Evolutionary conservation across 164 flowering plant genomes (phyloP), one percentile per base, ranked within the genome.

Genomic region (Berberis thunbergii): DNA sequence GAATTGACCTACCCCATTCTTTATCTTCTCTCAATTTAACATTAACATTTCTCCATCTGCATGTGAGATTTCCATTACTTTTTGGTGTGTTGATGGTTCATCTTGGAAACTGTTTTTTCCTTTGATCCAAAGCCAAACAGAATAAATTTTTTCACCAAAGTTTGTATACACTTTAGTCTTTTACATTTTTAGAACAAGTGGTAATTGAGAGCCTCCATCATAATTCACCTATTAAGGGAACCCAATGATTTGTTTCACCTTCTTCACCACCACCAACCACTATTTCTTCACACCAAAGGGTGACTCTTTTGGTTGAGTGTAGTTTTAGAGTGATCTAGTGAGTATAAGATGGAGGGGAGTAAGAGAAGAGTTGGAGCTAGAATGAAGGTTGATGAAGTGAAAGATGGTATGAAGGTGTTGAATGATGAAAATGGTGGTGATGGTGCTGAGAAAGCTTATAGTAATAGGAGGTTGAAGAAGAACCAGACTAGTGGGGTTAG

Each of bases 381-480:
- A 67, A 89, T 89, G 86, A 85, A 82, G 72, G 62, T 67, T 43
- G 96, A 84, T 69, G 80, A 83, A 62, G 86, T 82, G n/a, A 86
- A 84, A 72, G 91, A 89, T 43, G 88, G 91, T 7, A 74, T 89
- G 67, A 85, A 80, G 71, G 89, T 83, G 59, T 85, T 84, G 71
- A 77, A 72, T 70, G 87, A 76, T 2, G 84, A 74, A 8, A 12
- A 40, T 40, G 38, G 7, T 59, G 55, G 38, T 41, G n/a, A 4
- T 7, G 65, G 48, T 61, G 6, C 8, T 44, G 54, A 4, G 2
- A 6, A 4, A 4, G 64, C 2, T 4, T 6, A 43, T 8, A 48
- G 7, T 43, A 12, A 40, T 12, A 42, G 40, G 6, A 12, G 26
- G 39, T 43, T 41, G 56, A 42, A 53, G 6, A 43, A 26, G 11